phyloP scores from a whole-genome alignment of 1,284 basidiomycete species.

The Moesziomyces antarcticus region DNA sequence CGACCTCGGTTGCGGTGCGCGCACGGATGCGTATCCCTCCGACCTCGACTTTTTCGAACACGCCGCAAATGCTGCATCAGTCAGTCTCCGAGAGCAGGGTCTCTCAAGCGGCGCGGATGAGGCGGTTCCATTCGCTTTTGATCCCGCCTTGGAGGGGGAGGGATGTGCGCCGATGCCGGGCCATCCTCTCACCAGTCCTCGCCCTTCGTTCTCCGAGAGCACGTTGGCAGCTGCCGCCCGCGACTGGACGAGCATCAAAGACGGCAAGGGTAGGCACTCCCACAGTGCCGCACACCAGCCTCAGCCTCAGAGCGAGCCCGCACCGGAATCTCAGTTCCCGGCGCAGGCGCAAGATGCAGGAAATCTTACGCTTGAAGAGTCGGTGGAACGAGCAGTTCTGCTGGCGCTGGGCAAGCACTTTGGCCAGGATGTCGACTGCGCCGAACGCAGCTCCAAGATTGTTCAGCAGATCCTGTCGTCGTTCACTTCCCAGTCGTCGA shows the following conservation, averaged over 20 bases:
- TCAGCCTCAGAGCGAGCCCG: constrained; percentile 1
- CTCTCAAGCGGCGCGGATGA: neutral
- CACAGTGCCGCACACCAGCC: neutral
- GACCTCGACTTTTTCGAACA: constrained; percentile 28
- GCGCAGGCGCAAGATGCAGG: neutral
- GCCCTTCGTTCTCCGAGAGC: constrained; percentile 40
- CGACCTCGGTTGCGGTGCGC: neutral
- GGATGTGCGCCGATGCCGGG: constrained; percentile 5
- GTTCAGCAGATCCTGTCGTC: constrained; percentile 31
- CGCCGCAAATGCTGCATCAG: constrained; percentile 16
- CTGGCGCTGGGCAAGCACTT: constrained; percentile 26
- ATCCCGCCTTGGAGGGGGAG: constrained; percentile 30
- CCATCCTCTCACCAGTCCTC: constrained; percentile 14
- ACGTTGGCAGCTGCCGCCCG: constrained; percentile 44
- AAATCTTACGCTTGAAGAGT: constrained; percentile 15
- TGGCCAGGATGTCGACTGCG: neutral
- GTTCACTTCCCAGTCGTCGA: constrained; percentile 19
- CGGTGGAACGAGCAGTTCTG: constrained; percentile 34
- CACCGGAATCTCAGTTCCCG: neutral
- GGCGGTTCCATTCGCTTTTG: constrained; percentile 16
- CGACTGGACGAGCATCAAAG: constrained; percentile 43
- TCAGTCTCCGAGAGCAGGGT: constrained; percentile 6
- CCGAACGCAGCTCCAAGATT: constrained; percentile 26
- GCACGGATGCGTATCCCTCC: constrained; percentile 2
- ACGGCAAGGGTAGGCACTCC: constrained; percentile 7